Evolutionary conservation across 2,329 filamentous ascomycete species (phyloP).

Genomic region (Venturia nashicola): DNA sequence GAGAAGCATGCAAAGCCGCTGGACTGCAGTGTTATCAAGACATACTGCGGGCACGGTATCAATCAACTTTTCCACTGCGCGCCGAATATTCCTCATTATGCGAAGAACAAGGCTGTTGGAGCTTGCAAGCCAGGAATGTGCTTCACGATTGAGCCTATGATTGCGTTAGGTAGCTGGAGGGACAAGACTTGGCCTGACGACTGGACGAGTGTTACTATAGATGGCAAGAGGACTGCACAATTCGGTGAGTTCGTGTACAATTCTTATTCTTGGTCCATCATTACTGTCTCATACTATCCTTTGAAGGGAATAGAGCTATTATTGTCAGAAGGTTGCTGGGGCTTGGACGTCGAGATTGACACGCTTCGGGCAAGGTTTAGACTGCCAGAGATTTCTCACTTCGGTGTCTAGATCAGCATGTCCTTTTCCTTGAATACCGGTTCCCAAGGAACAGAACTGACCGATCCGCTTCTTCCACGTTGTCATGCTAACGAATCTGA

Average conservation of each 20-base stretch:
- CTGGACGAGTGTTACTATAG: conserved; percentile 90
- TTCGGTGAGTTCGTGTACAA: conserved; percentile 54
- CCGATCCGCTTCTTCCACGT: neutral
- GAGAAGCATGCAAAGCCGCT: conserved; percentile 85
- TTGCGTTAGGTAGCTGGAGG: conserved; percentile 77
- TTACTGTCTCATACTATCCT: neutral
- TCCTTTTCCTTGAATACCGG: neutral
- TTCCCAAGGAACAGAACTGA: too few species aligned
- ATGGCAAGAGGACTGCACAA: conserved; percentile 82
- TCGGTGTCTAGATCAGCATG: too few species aligned
- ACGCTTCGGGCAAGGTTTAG: neutral
- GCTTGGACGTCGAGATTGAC: neutral
- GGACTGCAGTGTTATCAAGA: conserved; percentile 83
- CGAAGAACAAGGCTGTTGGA: conserved; percentile 94
- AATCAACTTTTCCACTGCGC: conserved; percentile 88
- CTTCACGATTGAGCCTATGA: conserved; percentile 99
- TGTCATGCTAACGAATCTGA: conserved; percentile 4
- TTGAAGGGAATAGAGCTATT: neutral
- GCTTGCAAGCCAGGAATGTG: conserved; percentile 94
- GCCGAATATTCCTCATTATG: conserved; percentile 93
- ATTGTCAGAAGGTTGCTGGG: neutral
- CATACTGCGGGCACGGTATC: conserved; percentile 93
- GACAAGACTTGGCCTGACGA: conserved; percentile 98
- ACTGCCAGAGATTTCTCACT: too few species aligned
- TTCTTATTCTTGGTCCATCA: neutral